phyloP scores from a whole-genome alignment of 345 rosid species.

The Ricinus communis region DNA sequence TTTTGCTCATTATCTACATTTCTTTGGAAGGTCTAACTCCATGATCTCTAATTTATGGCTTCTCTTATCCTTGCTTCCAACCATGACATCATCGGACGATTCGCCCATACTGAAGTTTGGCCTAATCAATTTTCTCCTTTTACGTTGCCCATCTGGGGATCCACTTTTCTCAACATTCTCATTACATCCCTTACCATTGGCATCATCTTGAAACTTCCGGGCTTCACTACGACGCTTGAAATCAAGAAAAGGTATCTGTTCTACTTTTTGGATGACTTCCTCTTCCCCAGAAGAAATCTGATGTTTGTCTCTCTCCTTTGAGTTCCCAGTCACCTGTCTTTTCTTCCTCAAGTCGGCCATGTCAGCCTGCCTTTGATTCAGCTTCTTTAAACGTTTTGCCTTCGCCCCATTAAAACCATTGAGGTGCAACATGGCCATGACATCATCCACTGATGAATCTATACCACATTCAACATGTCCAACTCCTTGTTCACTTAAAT shows the following conservation, averaged over 20 bases:
- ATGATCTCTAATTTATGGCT: not conserved
- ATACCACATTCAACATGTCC: constrained; percentile 17
- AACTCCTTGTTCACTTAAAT: constrained; percentile 14
- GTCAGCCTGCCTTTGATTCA: constrained; percentile 6
- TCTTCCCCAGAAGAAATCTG: constrained; percentile 18
- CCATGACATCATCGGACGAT: not conserved
- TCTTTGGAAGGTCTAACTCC: not conserved
- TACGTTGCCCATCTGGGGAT: constrained; percentile 17
- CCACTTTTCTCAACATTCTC: constrained; percentile 19
- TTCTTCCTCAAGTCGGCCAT: constrained; percentile 19
- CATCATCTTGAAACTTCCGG: constrained; percentile 22
- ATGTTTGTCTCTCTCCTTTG: constrained; percentile 24
- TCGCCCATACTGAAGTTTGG: constrained; percentile 37
- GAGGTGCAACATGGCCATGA: constrained; percentile 41
- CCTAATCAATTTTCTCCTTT: constrained; percentile 56
- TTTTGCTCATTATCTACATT: too few species aligned
- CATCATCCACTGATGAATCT: constrained; percentile 45
- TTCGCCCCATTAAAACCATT: constrained; percentile 35
- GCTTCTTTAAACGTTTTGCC: constrained; percentile 10
- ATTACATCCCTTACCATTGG: constrained; percentile 20
- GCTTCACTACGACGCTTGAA: constrained; percentile 52
- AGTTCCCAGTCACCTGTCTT: constrained; percentile 5
- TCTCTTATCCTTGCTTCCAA: not conserved
- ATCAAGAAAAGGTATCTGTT: constrained; percentile 41
- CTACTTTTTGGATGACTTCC: constrained; percentile 22